A percentile compares a stretch with the other conserved stretches of the same genome.
Evolutionary conservation across 345 rosid species (phyloP).

Genomic region (Acer yangbiense): DNA sequence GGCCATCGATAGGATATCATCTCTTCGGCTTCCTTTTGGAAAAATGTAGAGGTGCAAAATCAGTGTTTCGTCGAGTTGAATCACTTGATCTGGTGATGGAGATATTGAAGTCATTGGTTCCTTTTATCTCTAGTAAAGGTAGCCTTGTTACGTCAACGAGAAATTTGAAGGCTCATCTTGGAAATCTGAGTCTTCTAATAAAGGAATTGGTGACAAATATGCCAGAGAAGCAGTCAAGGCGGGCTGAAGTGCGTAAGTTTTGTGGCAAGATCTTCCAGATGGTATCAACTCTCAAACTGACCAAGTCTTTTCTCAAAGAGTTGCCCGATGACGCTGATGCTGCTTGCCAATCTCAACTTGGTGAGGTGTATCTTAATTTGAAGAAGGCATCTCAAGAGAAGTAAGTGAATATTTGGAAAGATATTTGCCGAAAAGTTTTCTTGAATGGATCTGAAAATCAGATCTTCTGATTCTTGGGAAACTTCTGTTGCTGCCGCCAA

Average conservation of each 20-base stretch:
- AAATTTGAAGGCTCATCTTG: conserved; percentile 49
- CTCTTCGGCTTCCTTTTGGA: conserved; percentile 67
- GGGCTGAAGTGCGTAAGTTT: conserved; percentile 70
- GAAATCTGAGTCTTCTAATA: conserved; percentile 51
- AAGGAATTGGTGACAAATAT: conserved; percentile 58
- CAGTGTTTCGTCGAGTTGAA: conserved; percentile 78
- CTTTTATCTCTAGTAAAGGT: conserved; percentile 36
- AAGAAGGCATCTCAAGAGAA: conserved; percentile 38
- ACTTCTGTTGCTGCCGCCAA: background rate
- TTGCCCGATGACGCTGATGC: conserved; percentile 51
- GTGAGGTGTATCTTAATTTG: conserved; percentile 55
- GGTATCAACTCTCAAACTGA: conserved; percentile 47
- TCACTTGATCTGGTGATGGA: conserved; percentile 77
- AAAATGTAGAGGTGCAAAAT: conserved; percentile 56
- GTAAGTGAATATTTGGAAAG: background rate
- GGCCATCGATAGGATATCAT: conserved; percentile 68
- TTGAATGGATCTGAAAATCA: background rate
- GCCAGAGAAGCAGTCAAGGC: conserved; percentile 69
- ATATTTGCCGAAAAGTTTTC: background rate
- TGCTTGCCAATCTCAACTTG: conserved; percentile 70
- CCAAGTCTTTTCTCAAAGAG: conserved; percentile 59
- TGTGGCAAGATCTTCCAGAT: conserved; percentile 65
- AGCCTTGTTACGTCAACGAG: conserved; percentile 51
- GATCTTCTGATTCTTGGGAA: background rate
- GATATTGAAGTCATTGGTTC: conserved; percentile 55